Evolutionary conservation across 225 moss, liverwort and hornwort species (phyloP).

Genomic region (Pseudisothecium myosuroides): DNA sequence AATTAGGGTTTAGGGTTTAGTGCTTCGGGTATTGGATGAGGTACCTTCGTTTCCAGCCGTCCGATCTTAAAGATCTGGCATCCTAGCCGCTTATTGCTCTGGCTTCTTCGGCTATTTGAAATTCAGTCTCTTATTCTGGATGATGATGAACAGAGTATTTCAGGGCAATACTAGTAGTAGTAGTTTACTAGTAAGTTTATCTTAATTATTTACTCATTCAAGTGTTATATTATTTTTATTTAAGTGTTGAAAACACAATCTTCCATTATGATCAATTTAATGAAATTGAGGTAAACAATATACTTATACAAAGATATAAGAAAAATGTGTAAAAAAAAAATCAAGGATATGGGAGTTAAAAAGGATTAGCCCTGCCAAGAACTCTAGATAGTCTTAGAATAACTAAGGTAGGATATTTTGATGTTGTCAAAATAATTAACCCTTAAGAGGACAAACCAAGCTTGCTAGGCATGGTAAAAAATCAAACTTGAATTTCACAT

Average conservation of each 20-base stretch:
- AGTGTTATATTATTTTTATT: too few relatives aligned
- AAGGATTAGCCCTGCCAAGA: accelerated
- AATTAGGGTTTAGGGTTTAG: background rate
- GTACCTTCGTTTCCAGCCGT: background rate
- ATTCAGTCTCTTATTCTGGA: background rate
- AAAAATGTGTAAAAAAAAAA: background rate
- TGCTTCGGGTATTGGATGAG: background rate
- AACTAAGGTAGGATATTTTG: too few relatives aligned
- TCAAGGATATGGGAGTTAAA: accelerated
- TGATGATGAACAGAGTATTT: background rate
- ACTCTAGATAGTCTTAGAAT: background rate
- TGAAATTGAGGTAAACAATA: too few relatives aligned
- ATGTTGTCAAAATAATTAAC: background rate
- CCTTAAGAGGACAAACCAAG: accelerated
- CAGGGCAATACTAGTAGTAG: background rate
- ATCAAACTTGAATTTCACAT: too few relatives aligned
- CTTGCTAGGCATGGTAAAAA: too few relatives aligned
- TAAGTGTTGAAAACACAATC: background rate
- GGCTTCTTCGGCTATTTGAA: background rate
- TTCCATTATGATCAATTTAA: background rate
- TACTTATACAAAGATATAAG: background rate
- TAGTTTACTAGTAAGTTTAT: background rate
- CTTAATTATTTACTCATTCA: background rate
- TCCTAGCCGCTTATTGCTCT: background rate
- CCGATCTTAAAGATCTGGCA: background rate